These are phyloP conservation scores for Penicillium antarcticum DNA, from an alignment of 495 filamentous ascomycete genomes.

Conservation along the genomic window DNA sequence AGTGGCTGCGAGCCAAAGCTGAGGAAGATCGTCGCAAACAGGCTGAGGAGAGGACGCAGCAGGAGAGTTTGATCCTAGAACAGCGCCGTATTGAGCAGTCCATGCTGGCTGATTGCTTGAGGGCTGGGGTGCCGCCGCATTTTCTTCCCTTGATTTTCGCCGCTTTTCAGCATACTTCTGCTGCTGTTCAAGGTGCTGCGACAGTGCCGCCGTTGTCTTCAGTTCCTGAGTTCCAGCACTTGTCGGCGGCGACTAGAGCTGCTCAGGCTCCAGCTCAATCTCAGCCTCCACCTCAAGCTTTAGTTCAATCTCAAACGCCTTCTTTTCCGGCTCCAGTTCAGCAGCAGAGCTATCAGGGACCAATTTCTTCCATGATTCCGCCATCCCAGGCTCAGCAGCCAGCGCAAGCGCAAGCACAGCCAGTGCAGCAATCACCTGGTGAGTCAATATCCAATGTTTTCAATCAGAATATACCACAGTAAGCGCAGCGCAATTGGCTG, in stretches of 20 bases:
- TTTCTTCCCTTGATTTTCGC: constrained; percentile 89
- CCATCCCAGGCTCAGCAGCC: constrained; percentile 38
- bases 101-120: constrained; percentile 77
- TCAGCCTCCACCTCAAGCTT: too few species aligned
- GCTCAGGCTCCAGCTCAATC: too few species aligned
- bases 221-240: constrained; percentile 49
- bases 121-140: constrained; percentile 77
- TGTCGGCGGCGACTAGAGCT: too few species aligned
- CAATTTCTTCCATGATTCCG: constrained; percentile 23
- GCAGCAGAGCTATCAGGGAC: constrained; percentile 54
- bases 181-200: constrained; percentile 38
- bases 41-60: constrained; percentile 84
- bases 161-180: constrained; percentile 59
- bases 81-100: constrained; percentile 79
- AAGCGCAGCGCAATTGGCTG: too few species aligned
- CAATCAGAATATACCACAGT: neutral
- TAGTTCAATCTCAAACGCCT: too few species aligned
- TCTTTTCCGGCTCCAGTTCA: too few species aligned
- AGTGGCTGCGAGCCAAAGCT: constrained; percentile 75
- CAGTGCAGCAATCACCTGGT: neutral
- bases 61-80: constrained; percentile 73
- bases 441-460: neutral
- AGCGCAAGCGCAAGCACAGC: neutral
- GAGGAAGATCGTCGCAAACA: constrained; percentile 84
- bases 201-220: constrained; percentile 46